A percentile compares a stretch with the other conserved stretches of the same genome.
phyloP scores from a whole-genome alignment of 148 eudicot species.

The Cornus suecica region DNA sequence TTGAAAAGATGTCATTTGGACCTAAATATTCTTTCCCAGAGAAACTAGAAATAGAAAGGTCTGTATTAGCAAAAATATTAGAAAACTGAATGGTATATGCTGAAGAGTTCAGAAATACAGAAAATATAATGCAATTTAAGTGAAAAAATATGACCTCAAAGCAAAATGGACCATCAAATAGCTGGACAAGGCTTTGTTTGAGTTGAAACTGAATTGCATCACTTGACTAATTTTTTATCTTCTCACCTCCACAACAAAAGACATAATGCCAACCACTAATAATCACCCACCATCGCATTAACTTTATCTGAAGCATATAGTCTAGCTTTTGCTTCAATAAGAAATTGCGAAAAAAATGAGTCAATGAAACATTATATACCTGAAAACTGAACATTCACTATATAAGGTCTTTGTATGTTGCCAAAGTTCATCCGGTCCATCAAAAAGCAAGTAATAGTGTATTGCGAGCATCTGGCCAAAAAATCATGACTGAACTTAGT shows the following conservation, averaged over 20 bases:
- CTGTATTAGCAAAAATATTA: slow-evolving; percentile 9
- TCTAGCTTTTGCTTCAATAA: neutral
- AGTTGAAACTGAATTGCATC: neutral
- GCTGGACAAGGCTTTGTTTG: too few relatives aligned
- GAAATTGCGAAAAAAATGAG: neutral
- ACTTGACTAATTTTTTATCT: neutral
- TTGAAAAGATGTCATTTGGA: slow-evolving; percentile 44
- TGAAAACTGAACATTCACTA: slow-evolving; percentile 55
- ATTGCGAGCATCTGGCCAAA: slow-evolving; percentile 77
- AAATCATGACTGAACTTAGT: slow-evolving; percentile 14
- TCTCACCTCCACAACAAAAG: neutral
- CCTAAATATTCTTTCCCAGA: slow-evolving; percentile 64
- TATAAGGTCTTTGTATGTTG: slow-evolving; percentile 67
- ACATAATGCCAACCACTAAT: neutral
- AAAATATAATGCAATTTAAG: too few relatives aligned
- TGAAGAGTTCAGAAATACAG: neutral
- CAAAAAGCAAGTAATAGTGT: slow-evolving; percentile 90
- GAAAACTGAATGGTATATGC: too few relatives aligned
- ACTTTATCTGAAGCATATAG: neutral
- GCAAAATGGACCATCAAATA: too few relatives aligned
- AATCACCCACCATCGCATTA: neutral
- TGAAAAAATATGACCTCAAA: too few relatives aligned
- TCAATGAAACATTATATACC: slow-evolving; percentile 36
- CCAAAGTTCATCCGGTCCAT: slow-evolving; percentile 83
- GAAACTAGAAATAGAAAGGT: slow-evolving; percentile 45